Conservation (phyloP, 2,329 filamentous ascomycete genomes). For the Aspergillus sp. region DNA sequence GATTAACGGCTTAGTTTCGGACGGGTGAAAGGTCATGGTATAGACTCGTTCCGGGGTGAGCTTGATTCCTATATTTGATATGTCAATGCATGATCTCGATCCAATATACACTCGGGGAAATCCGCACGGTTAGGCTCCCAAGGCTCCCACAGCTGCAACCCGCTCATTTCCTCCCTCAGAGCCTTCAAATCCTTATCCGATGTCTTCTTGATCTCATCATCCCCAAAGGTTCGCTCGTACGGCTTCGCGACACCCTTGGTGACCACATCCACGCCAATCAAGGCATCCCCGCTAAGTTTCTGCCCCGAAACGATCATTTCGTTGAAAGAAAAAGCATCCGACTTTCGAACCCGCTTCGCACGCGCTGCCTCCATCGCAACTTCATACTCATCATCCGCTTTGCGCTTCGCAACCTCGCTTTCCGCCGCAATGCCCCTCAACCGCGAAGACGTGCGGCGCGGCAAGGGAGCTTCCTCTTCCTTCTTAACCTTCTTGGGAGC, state of each 20-base stretch:
- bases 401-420: conserved; percentile 63
- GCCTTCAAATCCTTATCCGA: conserved; percentile 70
- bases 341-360: conserved; percentile 61
- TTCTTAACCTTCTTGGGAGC: conserved; percentile 58
- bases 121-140: conserved; percentile 72
- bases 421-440: conserved; percentile 61
- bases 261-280: conserved; percentile 58
- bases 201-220: conserved; percentile 77
- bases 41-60: conserved; percentile 86
- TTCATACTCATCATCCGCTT: conserved; percentile 61
- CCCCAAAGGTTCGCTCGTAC: conserved; percentile 77
- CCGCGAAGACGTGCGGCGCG: conserved; percentile 58
- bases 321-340: conserved; percentile 64
- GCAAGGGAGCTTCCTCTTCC: conserved; percentile 51
- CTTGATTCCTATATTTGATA: conserved; percentile 65
- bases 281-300: conserved; percentile 63
- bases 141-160: conserved; percentile 72
- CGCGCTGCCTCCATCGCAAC: conserved; percentile 53
- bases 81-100: too few species aligned
- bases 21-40: conserved; percentile 82
- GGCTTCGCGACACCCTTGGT: conserved; percentile 66
- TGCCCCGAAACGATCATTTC: conserved; percentile 78
- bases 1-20: conserved; percentile 75
- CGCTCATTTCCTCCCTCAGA: conserved; percentile 71
- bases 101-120: not conserved